Base-by-base conservation (phyloP, 306 rosid species). In the Pterocarpus macrocarpus region DNA sequence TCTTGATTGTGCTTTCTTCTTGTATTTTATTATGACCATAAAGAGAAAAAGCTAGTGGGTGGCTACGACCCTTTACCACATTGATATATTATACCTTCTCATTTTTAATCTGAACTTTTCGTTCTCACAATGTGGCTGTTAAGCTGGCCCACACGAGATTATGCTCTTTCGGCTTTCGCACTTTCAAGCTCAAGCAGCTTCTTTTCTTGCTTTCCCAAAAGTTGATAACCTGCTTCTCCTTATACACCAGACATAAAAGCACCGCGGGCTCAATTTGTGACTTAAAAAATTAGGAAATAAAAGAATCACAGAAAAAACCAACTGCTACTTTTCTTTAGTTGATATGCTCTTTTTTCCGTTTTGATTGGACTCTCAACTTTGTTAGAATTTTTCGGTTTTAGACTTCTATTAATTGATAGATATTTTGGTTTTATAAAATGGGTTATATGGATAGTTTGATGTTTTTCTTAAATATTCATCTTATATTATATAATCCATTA, bases 91-190 rank as follows among this genome's bases (percentile, higher is more conserved):
- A 8, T 61, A 8, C 10, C 30, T 30, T 32, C 10, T 15, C 8
- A 30, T 3, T 10, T 32, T 17, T 44, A 67, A 67, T 39, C 4
- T 67, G 8, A 67, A 2, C 22, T 69, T 47, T 7, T 16, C 12
- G 38, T 69, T 45, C 74, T 22, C 74, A 45, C 58, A 12, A 28
- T 16, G 53, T 66, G 32, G 71, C 13, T 39, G 53, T 39, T 66
- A 8, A 66, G 35, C 50, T 8, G 35, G 52, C 2, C 71, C 74
- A 28, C 57, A 28, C 10, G 22, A 5, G 55, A 38, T 38, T 35
- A 17, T 64, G 49, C 5, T 38, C 67, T 38, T 64, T 64, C 3
- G 70, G 56, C 56, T 50, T 50, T 50, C 15, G n/a, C 50, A 64
- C 70, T 64, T 38, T 63, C 43, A 22, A 7, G 33, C 14, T 38